Evolutionary conservation across 1,284 basidiomycete species (phyloP), one percentile per base, ranked within the genome.

Genomic region (Melanopsichium pennsylvanicum): DNA sequence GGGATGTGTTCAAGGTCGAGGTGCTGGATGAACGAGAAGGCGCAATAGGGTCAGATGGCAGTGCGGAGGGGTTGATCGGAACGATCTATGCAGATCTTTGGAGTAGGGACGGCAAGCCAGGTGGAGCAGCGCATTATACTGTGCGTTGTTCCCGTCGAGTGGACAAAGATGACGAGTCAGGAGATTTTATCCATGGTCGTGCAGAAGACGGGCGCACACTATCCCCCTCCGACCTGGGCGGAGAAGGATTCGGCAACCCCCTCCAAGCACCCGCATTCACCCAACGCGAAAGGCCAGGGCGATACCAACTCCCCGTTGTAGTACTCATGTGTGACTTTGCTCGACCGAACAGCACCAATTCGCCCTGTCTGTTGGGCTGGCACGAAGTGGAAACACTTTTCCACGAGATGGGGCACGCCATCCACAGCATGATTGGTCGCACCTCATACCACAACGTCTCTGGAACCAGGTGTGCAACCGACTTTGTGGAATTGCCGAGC

Each of bases 401-500:
- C 83, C 95, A 98, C 77, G 95, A 98, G 83, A 97, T 98, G 94
- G 95, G 95, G 0, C 95, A 98, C 82, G 95, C 96, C 2, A 93
- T 98, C 86, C 95, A 98, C 80, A 98, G 94, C 94, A 98, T 98
- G 96, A 90, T 98, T 59, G 96, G 95, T 18, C 86, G 92, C 32
- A 98, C 94, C 6, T 93, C 95, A 74, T 97, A 95, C 80, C 95
- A 97, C 83, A 97, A 97, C 78, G 94, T 97, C 2, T 90, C 93
- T 0, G 96, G 96, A 5, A 98, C 95, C 2, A 90, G 96, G n/a
- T 97, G 94, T 79, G 92, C 96, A 0, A 98, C 95, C 0, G 95
- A 98, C 81, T 97, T 98, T 79, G 95, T 97, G 70, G 95, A 98
- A 80, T 85, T 98, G 3, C 96, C 95, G 0, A 97, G 94, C 10